Evolutionary conservation across 768 basidiomycete species (phyloP).

Genomic region (Trichaptum fuscoviolaceum): DNA sequence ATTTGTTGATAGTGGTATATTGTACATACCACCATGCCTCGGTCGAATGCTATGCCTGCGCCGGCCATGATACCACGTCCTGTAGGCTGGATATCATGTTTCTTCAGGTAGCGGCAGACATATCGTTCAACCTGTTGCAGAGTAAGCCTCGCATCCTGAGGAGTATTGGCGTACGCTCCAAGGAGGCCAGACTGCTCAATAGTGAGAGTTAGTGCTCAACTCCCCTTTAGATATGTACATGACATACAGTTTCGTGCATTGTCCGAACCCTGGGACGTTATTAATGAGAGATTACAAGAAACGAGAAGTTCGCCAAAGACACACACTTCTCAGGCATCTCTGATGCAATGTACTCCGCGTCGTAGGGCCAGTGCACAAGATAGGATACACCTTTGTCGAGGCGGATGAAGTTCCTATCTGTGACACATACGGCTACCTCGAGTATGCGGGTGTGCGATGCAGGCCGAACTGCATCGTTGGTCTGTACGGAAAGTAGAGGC

Average conservation of each 20-base stretch:
- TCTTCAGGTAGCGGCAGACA: neutral
- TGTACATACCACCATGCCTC: slow-evolving; percentile 1
- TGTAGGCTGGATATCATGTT: neutral
- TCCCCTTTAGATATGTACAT: neutral
- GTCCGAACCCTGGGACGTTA: neutral
- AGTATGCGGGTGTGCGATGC: neutral
- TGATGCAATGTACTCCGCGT: neutral
- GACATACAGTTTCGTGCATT: slow-evolving; percentile 3
- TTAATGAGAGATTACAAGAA: neutral
- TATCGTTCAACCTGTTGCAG: neutral
- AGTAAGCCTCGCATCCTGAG: neutral
- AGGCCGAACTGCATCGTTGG: neutral
- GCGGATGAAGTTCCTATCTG: slow-evolving; percentile 2
- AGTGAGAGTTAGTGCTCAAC: neutral
- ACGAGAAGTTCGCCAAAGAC: neutral
- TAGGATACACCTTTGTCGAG: neutral
- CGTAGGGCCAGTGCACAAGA: neutral
- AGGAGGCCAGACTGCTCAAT: neutral
- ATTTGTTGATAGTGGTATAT: neutral
- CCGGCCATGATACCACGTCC: slow-evolving; percentile 3
- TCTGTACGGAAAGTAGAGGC: neutral
- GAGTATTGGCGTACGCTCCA: neutral
- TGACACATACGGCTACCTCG: slow-evolving; percentile 1
- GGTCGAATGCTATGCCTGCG: slow-evolving; percentile 5
- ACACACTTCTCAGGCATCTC: slow-evolving; percentile 2